A percentile compares a stretch with the other conserved stretches of the same genome.
Evolutionary conservation across 1,284 basidiomycete genomes (phyloP).

Genomic region (Termitomyces sp.): DNA sequence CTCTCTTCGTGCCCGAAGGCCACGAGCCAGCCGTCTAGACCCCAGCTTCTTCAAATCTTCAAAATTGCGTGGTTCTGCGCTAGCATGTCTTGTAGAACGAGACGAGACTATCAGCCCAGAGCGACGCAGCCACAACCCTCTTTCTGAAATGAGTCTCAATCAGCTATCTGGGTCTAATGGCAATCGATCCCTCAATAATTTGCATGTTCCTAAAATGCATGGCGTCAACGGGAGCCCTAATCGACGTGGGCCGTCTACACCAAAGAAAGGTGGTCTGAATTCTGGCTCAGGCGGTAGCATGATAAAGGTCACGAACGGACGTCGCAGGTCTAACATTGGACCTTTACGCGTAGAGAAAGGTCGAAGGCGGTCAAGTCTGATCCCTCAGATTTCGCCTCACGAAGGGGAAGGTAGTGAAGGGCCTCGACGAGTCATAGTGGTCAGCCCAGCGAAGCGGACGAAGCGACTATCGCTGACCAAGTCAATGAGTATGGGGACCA

Average conservation of each 20-base stretch:
- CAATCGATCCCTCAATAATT: constrained; percentile 17
- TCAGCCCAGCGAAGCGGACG: constrained; percentile 56
- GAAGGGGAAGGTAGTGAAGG: constrained; percentile 27
- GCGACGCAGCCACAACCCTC: constrained; percentile 30
- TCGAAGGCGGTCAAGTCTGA: constrained; percentile 71
- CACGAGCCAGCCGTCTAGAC: constrained; percentile 62
- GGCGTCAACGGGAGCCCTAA: constrained; percentile 35
- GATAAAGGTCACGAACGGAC: constrained; percentile 22
- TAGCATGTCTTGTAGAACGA: constrained; percentile 65
- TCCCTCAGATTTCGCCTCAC: constrained; percentile 55
- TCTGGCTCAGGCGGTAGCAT: constrained; percentile 2
- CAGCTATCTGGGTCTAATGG: constrained; percentile 26
- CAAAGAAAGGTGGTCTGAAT: constrained; percentile 30
- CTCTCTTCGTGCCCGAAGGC: constrained; percentile 32
- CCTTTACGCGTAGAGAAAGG: constrained; percentile 64
- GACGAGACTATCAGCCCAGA: constrained; percentile 44
- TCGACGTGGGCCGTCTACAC: constrained; percentile 45
- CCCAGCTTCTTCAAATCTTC: constrained; percentile 58
- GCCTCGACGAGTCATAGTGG: constrained; percentile 36
- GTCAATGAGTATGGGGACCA: constrained; percentile 22
- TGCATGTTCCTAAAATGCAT: constrained; percentile 32
- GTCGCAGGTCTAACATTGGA: constrained; percentile 71
- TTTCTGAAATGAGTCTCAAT: constrained; percentile 64
- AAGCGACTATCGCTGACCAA: constrained; percentile 56
- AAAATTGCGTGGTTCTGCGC: constrained; percentile 39